A percentile compares a stretch with the other conserved stretches of the same genome.
Evolutionary conservation across 495 filamentous ascomycete species (phyloP).

Genomic region (Podospora fimiseda): DNA sequence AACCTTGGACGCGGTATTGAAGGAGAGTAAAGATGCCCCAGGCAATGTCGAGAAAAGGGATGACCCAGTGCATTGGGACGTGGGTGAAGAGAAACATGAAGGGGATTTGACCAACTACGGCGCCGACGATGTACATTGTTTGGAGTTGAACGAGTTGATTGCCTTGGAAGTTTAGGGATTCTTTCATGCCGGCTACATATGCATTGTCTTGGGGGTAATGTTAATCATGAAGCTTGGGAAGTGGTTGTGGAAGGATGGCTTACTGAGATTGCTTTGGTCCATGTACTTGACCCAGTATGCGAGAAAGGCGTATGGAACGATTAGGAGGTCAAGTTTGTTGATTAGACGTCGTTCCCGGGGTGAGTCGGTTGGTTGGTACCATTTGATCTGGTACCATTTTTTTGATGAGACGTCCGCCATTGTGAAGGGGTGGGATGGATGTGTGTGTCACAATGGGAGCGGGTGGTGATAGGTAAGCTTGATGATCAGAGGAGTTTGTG

Average conservation of each 20-base stretch:
- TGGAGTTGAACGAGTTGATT: conserved; percentile 45
- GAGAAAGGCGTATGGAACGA: conserved; percentile 34
- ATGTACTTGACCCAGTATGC: conserved; percentile 46
- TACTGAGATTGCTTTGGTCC: conserved; percentile 32
- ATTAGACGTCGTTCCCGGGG: conserved; percentile 38
- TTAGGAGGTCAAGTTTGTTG: conserved; percentile 39
- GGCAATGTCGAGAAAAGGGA: conserved; percentile 35
- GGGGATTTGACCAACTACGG: conserved; percentile 45
- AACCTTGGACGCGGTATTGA: conserved; percentile 33
- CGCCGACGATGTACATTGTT: conserved; percentile 46
- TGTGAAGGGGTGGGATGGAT: too few species aligned
- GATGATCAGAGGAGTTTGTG: too few species aligned
- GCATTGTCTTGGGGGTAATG: conserved; percentile 24
- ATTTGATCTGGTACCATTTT: conserved; percentile 37
- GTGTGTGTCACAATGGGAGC: too few species aligned
- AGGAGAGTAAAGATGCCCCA: conserved; percentile 46
- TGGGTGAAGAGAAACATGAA: conserved; percentile 46
- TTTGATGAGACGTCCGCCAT: neutral
- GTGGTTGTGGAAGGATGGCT: neutral
- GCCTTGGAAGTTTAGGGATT: conserved; percentile 36
- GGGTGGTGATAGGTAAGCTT: too few species aligned
- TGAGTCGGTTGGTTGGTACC: conserved; percentile 40
- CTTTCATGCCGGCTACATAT: conserved; percentile 34
- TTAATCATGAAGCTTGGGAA: neutral
- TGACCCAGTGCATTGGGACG: conserved; percentile 42